A percentile compares a stretch with the other conserved stretches of the same genome.
These are phyloP conservation scores for Podila clonocystis DNA, from an alignment of 192 early-diverging fungal species.

Conservation along the genomic window DNA sequence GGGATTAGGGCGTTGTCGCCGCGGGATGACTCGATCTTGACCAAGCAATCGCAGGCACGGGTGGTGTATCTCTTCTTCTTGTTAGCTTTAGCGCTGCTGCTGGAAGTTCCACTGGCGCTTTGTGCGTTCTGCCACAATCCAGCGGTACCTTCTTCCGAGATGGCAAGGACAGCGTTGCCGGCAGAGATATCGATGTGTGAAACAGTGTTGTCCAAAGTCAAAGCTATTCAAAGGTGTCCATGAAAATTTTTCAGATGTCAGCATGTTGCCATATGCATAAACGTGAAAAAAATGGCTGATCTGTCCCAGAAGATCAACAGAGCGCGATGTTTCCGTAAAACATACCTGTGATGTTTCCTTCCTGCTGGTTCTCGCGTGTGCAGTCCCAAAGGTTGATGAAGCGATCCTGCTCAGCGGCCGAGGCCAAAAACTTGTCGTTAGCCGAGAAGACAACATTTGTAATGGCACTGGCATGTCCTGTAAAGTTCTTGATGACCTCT, in stretches of 20 bases:
- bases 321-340: not conserved
- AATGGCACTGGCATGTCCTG: conserved; percentile 62
- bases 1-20: conserved; percentile 52
- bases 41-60: conserved; percentile 49
- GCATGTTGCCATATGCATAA: not conserved
- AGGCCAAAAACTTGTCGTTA: conserved; percentile 59
- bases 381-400: conserved; percentile 68
- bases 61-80: conserved; percentile 60
- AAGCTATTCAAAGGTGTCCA: conserved; percentile 19
- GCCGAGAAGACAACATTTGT: conserved; percentile 58
- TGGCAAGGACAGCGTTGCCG: conserved; percentile 56
- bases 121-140: conserved; percentile 61
- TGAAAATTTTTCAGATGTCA: not conserved
- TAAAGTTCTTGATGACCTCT: conserved; percentile 59
- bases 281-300: too few species aligned
- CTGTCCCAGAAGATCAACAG: conserved; percentile 2
- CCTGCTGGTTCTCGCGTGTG: conserved; percentile 46
- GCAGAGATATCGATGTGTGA: conserved; percentile 57
- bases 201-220: conserved; percentile 60
- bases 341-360: conserved; percentile 55
- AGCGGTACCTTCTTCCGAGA: conserved; percentile 64
- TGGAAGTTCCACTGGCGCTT: conserved; percentile 38
- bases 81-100: conserved; percentile 34
- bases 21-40: conserved; percentile 57
- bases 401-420: conserved; percentile 60